Evolutionary conservation across 768 basidiomycete genomes (phyloP), one percentile per base, ranked within the genome.

Genomic region (Pleurotus pulmonarius): DNA sequence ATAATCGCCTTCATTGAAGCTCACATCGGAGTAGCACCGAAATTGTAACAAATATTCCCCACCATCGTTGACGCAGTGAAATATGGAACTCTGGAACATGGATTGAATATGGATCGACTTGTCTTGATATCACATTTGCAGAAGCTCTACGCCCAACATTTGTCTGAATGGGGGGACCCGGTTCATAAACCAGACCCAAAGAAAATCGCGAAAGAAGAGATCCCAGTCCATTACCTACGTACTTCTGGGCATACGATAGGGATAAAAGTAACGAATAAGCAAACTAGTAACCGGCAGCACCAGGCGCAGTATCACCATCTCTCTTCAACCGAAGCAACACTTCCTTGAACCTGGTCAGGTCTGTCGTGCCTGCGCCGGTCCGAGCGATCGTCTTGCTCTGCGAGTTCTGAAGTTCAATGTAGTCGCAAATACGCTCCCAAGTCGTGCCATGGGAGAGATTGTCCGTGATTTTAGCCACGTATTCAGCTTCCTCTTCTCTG

Each of bases 311-410:
- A 55, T 90, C 88, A 34, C 95, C 95, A 73, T 98, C 94, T 60
- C 97, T 78, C 75, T 86, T 90, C 65, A 99, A 72, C 59, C 91
- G 80, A 64, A 99, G 72, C 54, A 99, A 74, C 45, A 98, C 89
- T 68, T 99, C 96, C 73, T 94, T 96, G 80, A 91, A 92, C 58
- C 96, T 80, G 44, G 85, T 74, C 38, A 98, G 77, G 65, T 99
- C 96, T 2, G 91, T 94, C 38, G 94, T 94, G 5, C 90, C 90
- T 9, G 91, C 75, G 12, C 92, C 92, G 29, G 90, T 83, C 45
- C 94, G 83, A 15, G 94, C 87, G 63, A 93, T 79, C 3, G 94
- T 98, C 78, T 98, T 99, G 78, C 92, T 94, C 72, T 98, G 94
- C 55, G 94, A 97, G 69, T 98, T 98, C 70, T 96, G 85, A 38